Evolutionary conservation across 768 basidiomycete species (phyloP), one percentile per base, ranked within the genome.

Genomic region (Podaxis pistillaris): DNA sequence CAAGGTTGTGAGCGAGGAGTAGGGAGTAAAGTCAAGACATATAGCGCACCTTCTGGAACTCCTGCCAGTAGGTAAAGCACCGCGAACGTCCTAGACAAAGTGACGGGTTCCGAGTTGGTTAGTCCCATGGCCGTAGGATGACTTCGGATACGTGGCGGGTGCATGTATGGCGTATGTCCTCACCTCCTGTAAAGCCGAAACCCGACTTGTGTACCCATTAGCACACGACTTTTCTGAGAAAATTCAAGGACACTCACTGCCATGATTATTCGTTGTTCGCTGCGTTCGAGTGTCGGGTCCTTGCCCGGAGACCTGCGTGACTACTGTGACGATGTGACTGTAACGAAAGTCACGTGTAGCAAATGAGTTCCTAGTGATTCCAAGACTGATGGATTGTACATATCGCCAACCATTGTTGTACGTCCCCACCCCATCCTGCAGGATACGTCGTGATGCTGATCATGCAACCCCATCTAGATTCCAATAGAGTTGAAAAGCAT

Each of bases 41-140:
- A 26, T 1, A 52, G 58, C 69, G 28, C 62, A 89, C 90, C 71
- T 88, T 90, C 67, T 86, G 81, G 77, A 93, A 91, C 74, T 95
- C 92, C 70, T 95, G 94, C 94, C 94, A 96, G 77, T 89, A 93
- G 12, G 86, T 81, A 74, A 95, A 95, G 76, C 95, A 97, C 69
- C 92, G 84, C 64, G 91, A 86, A 66, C 86, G 86, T 68, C 93
- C 93, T 94, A 58, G 37, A 15, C 62, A 40, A 58, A 51, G 5
- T 24, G 26, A 28, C 36, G 50, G 51, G 30, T 58, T 15, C 44
- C 36, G 58, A 58, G 58, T 50, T 52, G 59, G 40, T 41, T 46
- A 53, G 51, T 53, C 53, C 17, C 30, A 40, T 28, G 49, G 37
- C 49, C 40, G 51, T n/a, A 62, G 61, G 61, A 49, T 38, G 33